A percentile compares a stretch with the other conserved stretches of the same genome.
These are phyloP conservation scores for Globisporangium camurandrum DNA, from an alignment of 352 stramenopile species.

Conservation along the genomic window DNA sequence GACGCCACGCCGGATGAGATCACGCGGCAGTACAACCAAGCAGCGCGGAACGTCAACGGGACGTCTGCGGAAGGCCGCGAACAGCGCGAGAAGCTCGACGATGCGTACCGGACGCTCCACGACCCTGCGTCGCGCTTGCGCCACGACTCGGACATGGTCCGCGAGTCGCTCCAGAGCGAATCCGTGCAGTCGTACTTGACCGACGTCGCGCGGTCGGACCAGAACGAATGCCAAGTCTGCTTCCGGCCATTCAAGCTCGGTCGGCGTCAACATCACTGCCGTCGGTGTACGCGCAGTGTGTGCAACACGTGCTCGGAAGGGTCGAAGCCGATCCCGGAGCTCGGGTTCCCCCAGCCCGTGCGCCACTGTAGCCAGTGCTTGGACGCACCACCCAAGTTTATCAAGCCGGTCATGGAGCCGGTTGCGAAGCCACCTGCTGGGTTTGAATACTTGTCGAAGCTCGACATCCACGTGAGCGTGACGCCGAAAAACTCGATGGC, in stretches of 20 bases:
- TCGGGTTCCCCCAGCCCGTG: slow-evolving; percentile 69
- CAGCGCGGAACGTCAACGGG: slow-evolving; percentile 55
- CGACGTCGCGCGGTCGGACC: slow-evolving; percentile 71
- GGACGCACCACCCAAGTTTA: slow-evolving; percentile 69
- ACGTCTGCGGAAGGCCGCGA: slow-evolving; percentile 56
- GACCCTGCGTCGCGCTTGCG: slow-evolving; percentile 44
- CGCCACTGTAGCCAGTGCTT: slow-evolving; percentile 80
- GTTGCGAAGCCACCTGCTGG: slow-evolving; percentile 67
- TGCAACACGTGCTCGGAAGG: slow-evolving; percentile 81
- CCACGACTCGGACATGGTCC: slow-evolving; percentile 50
- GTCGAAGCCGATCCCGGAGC: slow-evolving; percentile 76
- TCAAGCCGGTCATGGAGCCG: slow-evolving; percentile 70
- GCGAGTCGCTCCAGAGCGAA: slow-evolving; percentile 37
- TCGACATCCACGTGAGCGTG: slow-evolving; percentile 68
- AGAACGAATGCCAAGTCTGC: slow-evolving; percentile 86
- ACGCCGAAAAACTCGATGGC: slow-evolving; percentile 32
- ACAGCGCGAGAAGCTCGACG: slow-evolving; percentile 69
- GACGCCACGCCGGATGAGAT: slow-evolving; percentile 69
- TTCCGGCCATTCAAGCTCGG: slow-evolving; percentile 84
- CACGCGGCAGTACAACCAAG: slow-evolving; percentile 67
- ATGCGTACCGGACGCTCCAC: slow-evolving; percentile 68
- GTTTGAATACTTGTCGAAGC: slow-evolving; percentile 81
- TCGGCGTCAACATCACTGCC: slow-evolving; percentile 76
- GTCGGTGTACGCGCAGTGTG: slow-evolving; percentile 77
- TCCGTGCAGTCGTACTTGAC: slow-evolving; percentile 41